Base-by-base conservation (phyloP, 129 eudicot genomes). In the Chrysanthemum lavandulifolium region DNA sequence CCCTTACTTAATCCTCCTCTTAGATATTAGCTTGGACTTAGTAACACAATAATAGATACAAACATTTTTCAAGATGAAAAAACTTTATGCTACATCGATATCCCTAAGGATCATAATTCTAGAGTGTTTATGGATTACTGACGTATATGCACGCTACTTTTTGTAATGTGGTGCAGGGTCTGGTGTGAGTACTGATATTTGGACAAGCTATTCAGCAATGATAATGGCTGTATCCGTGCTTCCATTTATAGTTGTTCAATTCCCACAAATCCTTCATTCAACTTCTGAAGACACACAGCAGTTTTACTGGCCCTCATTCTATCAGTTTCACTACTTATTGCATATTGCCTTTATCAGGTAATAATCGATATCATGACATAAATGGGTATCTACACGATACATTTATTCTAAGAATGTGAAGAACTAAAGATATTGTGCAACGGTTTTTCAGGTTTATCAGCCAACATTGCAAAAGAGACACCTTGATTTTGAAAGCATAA, bases 301-400 rank as follows among this genome's bases (percentile, higher is more conserved):
- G 79, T 85, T 33, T 78, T 88, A 73, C 16, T 85, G 64, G 94
- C 89, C n/a, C 87, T 88, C 29, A 68, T 88, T 13, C 71, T 88
- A 21, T 88, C 94, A 0, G 18, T 84, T 29, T 71, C 53, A 13
- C 82, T 85, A 25, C 83, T 88, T n/a, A 57, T 85, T 11, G 76
- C 84, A 36, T 88, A 88, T 72, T 88, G 89, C 80, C 73, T 80
- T 60, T 88, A 85, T 72, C 94, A 88, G 87, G 94, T 87, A 65
- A 65, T 31, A 52, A 36, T 27, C 21, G 10, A 27, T 40, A 25
- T 18, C 19, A 3, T 49, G 48, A 15, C 47, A 1, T 6, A 16
- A 2, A 29, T 69, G 1, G 25, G 12, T 59, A 18, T 36, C 16
- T 48, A 25, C 63, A 16, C 36, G 0, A 50, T 15, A 62, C 13